Base-by-base conservation (phyloP, 805 yeast species). In the Cyberlindnera maclurae region DNA sequence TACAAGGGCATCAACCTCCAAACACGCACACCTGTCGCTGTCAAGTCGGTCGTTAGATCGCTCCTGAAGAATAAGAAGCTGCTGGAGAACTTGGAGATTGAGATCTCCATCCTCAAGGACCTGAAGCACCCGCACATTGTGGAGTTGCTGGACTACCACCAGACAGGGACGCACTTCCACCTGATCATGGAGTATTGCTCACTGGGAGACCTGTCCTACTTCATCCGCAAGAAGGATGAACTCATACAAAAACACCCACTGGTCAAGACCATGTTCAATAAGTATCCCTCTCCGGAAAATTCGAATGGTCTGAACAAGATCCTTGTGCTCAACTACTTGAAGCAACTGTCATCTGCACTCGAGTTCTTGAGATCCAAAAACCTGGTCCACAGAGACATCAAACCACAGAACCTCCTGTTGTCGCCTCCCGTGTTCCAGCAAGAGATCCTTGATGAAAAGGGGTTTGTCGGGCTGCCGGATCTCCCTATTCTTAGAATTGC, bases 121-220 rank as follows among this genome's bases (percentile, higher is more conserved):
- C 71, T 93, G 66, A 79, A 82, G 50, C 96, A 93, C 54, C 95
- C 96, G 1, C 97, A 93, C 59, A 83, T 93, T 39, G 98, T 93
- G 10, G 81, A 81, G 13, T 66, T 93, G 34, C 63, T 85, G 43
- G 97, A 90, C 55, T 88, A 87, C 55, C 77, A 78, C 42, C 82
- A 86, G 55, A 82, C 96, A 1, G 62, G 77, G 9, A 59, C 77
- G 10, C 86, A 89, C 59, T 86, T 88, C 65, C 90, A 87, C 57
- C 66, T 93, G 45, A 79, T 90, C 13, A 93, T 93, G 97, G 97
- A 93, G 60, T 93, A 87, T 64, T 93, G 98, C 59, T 79, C 97
- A 1, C 67, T 93, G 57, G 98, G 98, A 12, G 98, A 93, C 62
- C 70, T 93, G 45, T 84, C 95, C 0, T 85, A 79, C 54, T 82